Evolutionary conservation across 495 filamentous ascomycete species (phyloP), one percentile per base, ranked within the genome.

Genomic region (Margaritispora aquatica): DNA sequence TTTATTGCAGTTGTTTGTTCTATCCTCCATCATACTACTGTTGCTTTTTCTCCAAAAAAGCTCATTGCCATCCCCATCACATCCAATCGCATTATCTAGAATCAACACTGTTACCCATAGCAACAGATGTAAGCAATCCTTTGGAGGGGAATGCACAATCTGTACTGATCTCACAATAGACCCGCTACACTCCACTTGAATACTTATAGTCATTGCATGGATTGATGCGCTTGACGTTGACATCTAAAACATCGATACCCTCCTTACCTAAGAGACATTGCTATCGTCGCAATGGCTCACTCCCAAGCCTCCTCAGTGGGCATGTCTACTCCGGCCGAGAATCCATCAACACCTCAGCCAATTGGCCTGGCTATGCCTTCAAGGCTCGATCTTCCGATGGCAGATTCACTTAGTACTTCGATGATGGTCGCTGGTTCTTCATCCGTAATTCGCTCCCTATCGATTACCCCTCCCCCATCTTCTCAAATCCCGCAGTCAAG

Each of bases 401-500:
- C 60, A n/a, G 44, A 44, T 11, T 65, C 63, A 22, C 59, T 62
- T 20, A 59, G 21, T 29, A 61, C 57, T 2, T 62, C 64, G 5
- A 53, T 64, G 58, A 27, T 57, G 10, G 53, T 56, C 23, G 62
- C 56, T 41, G 48, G 23, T 26, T 61, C 66, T 13, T 46, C 60
- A 31, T 55, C 58, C 13, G 22, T 55, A 17, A 20, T 57, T 71
- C 75, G 31, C 74, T 77, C 60, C 2, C n/a, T 22, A 5, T 82
- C 79, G 24, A 70, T 91, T 71, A 91, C 88, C 3, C 88, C 88
- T 0, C 88, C 88, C 11, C 88, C 88, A 0, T 90, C 88, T 1
- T 84, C 86, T 5, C 88, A 92, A 66, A 68, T 49, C 26, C 51
- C 57, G 26, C 60, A 57, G 26, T 21, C 26, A 10, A 55, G 55